Conservation (phyloP, 352 stramenopile species). For the Phytophthora aleatoria region DNA sequence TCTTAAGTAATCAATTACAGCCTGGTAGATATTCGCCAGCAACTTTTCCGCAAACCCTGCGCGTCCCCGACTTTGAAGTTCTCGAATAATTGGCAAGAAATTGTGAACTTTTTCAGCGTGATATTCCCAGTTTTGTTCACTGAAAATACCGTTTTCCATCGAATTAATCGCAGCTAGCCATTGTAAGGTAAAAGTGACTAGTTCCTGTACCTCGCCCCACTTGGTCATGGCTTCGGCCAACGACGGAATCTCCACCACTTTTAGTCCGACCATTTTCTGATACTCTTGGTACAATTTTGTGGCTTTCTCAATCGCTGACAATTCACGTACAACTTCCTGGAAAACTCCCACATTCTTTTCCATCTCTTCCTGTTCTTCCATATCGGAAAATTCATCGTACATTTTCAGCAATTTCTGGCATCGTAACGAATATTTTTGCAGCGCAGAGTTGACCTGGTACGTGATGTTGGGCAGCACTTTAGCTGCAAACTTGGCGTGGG, state of each 20-base stretch:
- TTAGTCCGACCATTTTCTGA: constrained; percentile 70
- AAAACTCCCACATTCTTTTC: constrained; percentile 53
- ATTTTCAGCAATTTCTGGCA: constrained; percentile 56
- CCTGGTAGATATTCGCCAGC: constrained; percentile 37
- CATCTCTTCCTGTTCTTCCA: constrained; percentile 65
- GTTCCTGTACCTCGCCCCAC: constrained; percentile 66
- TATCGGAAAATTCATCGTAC: constrained; percentile 53
- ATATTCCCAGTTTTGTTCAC: constrained; percentile 56
- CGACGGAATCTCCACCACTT: constrained; percentile 58
- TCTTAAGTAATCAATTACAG: constrained; percentile 47
- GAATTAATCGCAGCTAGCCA: constrained; percentile 48
- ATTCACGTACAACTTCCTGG: constrained; percentile 55
- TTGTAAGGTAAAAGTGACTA: constrained; percentile 51
- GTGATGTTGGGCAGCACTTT: constrained; percentile 75
- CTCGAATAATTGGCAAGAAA: constrained; percentile 43
- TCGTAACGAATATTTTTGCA: constrained; percentile 58
- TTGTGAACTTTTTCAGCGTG: constrained; percentile 43
- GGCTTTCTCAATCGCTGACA: constrained; percentile 54
- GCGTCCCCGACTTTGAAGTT: constrained; percentile 34
- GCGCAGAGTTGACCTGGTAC: constrained; percentile 60
- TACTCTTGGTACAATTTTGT: constrained; percentile 71
- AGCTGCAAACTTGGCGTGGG: constrained; percentile 62
- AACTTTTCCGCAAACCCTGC: constrained; percentile 47
- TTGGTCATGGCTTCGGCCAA: constrained; percentile 45
- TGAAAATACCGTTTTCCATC: constrained; percentile 77